These are phyloP conservation scores for Cryphonectria radicalis DNA, from an alignment of 2,329 filamentous ascomycete species.

Conservation along the genomic window DNA sequence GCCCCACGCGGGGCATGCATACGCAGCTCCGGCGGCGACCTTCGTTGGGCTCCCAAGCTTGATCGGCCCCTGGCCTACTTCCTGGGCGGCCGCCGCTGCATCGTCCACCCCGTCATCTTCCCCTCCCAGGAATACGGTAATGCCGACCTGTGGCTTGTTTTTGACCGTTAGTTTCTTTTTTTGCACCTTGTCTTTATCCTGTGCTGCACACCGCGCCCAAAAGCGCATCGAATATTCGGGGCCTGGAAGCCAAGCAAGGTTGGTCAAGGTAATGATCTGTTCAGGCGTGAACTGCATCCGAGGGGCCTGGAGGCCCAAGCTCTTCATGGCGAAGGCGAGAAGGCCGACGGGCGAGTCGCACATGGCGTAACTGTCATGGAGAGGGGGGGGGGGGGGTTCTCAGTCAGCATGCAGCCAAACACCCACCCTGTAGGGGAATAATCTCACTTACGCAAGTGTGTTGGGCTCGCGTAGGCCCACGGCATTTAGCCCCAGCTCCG, in stretches of 20 bases:
- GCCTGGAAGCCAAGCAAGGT: conserved; percentile 69
- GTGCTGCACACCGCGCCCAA: conserved; percentile 52
- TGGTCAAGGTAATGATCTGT: conserved; percentile 64
- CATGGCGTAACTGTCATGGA: conserved; percentile 54
- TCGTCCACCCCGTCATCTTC: conserved; percentile 40
- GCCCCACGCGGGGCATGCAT: conserved; percentile 56
- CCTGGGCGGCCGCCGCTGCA: conserved; percentile 23
- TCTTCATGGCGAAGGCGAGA: conserved; percentile 57
- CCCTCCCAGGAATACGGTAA: conserved; percentile 53
- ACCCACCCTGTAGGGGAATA: too few relatives aligned
- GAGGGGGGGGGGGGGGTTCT: not conserved
- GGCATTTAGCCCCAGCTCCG: conserved; percentile 38
- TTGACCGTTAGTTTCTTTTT: conserved; percentile 8
- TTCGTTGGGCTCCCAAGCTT: conserved; percentile 27
- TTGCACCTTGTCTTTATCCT: conserved; percentile 33
- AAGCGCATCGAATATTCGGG: conserved; percentile 64
- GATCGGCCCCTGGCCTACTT: conserved; percentile 33
- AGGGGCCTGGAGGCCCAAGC: conserved; percentile 47
- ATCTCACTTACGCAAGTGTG: conserved; percentile 46
- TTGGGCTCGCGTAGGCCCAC: conserved; percentile 51
- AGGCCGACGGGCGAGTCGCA: conserved; percentile 66
- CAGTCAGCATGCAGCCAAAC: not conserved
- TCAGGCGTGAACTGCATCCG: conserved; percentile 48
- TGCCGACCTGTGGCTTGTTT: conserved; percentile 38
- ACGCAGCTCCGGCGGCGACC: conserved; percentile 32